Base-by-base conservation (phyloP, 495 filamentous ascomycete species). In the Lasiosphaeria ovina region DNA sequence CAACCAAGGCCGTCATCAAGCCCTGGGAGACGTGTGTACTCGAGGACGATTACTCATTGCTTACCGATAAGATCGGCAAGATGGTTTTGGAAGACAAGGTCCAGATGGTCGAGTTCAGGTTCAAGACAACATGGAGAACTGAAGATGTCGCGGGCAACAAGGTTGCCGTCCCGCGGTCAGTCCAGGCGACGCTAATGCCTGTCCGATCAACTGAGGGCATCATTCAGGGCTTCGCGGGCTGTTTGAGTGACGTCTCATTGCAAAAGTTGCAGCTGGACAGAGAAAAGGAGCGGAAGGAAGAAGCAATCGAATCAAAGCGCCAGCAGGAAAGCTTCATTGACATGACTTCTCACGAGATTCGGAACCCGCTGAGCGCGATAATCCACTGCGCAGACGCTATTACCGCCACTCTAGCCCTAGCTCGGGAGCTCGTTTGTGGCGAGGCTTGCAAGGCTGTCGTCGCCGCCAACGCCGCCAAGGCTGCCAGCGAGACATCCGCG, bases 291-390 rank as follows among this genome's bases (percentile, higher is more conserved):
- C 70, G 73, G 12, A 76, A 74, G 49, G 75, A 78, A 47, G 76
- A 79, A 54, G 77, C 76, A 1, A 75, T 79, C 44, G 69, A 76
- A 58, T 77, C 73, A 38, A 76, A 73, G 54, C 65, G 72, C 2
- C 73, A 74, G 53, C 85, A 86, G 61, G 84, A 91, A 63, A 88
- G 87, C 57, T 91, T 91, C 64, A 90, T 92, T 67, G 88, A 90
- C 69, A 90, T 89, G 73, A 89, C 85, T 16, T 88, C 84, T 32
- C 88, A 91, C 66, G 89, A 93, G 69, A 87, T 92, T 72, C 80
- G 88, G 6, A 92, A 92, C 62, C 89, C 89, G 4, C 76, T 92
- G 6, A 85, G 81, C 52, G 88, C 88, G 1, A 89, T 91, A 35
- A 68, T 90, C 45, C 87, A 89, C 64, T 90, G 87, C 67, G 83